Conservation (phyloP, 495 filamentous ascomycete species). For the Oidiodendron maius region DNA sequence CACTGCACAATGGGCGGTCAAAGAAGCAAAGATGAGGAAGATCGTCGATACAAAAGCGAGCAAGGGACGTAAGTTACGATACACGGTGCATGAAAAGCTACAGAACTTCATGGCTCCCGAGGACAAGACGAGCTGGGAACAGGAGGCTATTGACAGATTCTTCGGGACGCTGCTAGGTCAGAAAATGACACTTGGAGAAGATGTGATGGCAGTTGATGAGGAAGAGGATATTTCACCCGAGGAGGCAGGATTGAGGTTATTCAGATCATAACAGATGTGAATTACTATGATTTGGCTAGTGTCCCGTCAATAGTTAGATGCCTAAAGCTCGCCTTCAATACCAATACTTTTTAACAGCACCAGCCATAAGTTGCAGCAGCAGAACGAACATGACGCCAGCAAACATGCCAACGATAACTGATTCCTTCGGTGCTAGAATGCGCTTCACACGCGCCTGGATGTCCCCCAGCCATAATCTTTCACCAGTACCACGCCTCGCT, state of each 20-base stretch:
- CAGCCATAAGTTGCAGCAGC: conserved; percentile 28
- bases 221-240: conserved; percentile 46
- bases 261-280: conserved; percentile 33
- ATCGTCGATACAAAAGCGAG: conserved; percentile 89
- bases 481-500: conserved; percentile 21
- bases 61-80: conserved; percentile 90
- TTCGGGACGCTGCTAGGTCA: conserved; percentile 85
- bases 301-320: background rate
- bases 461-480: conserved; percentile 13
- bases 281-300: background rate
- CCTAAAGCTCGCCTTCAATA: background rate
- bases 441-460: conserved; percentile 2
- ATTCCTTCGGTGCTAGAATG: conserved; percentile 8
- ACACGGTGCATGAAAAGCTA: conserved; percentile 91
- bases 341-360: conserved; percentile 31
- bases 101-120: conserved; percentile 98
- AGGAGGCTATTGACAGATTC: conserved; percentile 73
- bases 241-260: conserved; percentile 71
- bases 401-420: conserved; percentile 10
- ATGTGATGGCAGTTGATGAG: conserved; percentile 41
- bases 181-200: conserved; percentile 67
- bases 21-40: conserved; percentile 76
- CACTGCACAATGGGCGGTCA: conserved; percentile 49
- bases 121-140: conserved; percentile 70
- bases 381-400: conserved; percentile 2